Percentiles rank a stretch among this genome's conserved stretches.
Conservation (phyloP, 2,329 filamentous ascomycete species). For the Fusarium devonianum region DNA sequence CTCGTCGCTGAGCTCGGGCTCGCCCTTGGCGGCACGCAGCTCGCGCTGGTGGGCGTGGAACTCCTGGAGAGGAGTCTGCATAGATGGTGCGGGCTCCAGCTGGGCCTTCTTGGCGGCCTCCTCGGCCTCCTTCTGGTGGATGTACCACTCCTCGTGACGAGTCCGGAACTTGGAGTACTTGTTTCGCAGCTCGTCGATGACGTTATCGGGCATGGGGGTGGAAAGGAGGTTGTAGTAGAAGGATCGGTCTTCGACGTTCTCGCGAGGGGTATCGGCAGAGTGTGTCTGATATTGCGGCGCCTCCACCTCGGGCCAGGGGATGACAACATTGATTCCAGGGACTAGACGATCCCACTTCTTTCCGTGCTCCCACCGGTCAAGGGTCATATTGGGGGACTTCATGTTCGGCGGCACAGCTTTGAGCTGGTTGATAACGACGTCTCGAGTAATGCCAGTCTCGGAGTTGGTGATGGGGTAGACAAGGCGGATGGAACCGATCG, state of each 20-base stretch:
- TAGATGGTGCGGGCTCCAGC: slow-evolving; percentile 44
- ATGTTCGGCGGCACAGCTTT: slow-evolving; percentile 60
- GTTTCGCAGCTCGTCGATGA: slow-evolving; percentile 86
- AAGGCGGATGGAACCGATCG: slow-evolving; percentile 78
- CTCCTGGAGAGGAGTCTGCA: slow-evolving; percentile 66
- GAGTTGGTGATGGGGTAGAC: slow-evolving; percentile 78
- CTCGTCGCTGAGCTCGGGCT: slow-evolving; percentile 63
- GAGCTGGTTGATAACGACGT: slow-evolving; percentile 80
- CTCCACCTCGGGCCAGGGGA: slow-evolving; percentile 75
- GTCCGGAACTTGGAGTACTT: slow-evolving; percentile 84
- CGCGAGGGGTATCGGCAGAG: slow-evolving; percentile 74
- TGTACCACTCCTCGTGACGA: slow-evolving; percentile 77
- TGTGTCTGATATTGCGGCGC: slow-evolving; percentile 61
- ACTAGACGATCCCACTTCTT: slow-evolving; percentile 65
- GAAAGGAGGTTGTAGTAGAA: slow-evolving; percentile 80
- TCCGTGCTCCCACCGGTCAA: slow-evolving; percentile 51
- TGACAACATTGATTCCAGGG: slow-evolving; percentile 72
- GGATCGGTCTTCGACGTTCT: slow-evolving; percentile 75
- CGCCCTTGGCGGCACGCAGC: slow-evolving; percentile 59
- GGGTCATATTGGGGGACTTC: slow-evolving; percentile 52
- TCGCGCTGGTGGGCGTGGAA: slow-evolving; percentile 63
- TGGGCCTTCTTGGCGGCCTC: slow-evolving; percentile 54
- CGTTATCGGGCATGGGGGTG: slow-evolving; percentile 77
- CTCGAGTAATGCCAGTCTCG: slow-evolving; percentile 68
- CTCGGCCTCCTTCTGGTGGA: slow-evolving; percentile 68